These are phyloP conservation scores for Sugiyamaella chiloensis DNA, from an alignment of 805 yeast genomes.

Conservation along the genomic window DNA sequence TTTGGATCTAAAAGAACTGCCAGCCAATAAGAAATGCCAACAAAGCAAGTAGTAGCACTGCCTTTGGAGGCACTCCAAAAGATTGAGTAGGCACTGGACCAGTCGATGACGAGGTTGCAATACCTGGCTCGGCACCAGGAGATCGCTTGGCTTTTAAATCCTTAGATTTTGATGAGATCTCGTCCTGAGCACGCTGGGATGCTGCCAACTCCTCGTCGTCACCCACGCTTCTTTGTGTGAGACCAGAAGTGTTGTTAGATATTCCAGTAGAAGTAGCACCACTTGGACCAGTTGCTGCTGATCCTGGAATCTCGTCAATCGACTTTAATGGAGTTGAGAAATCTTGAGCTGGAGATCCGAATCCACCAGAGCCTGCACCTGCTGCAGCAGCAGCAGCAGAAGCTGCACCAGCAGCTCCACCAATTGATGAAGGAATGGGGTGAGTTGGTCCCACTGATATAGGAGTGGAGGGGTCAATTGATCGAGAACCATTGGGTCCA, in stretches of 20 bases:
- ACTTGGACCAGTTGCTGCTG: slow-evolving; percentile 1
- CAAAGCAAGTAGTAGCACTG: slow-evolving; percentile 54
- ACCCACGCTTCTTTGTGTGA: neutral
- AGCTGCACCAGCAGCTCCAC: slow-evolving; percentile 3
- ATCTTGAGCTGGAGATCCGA: neutral
- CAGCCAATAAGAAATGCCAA: slow-evolving; percentile 57
- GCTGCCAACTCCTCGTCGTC: slow-evolving; percentile 7
- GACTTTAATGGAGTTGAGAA: slow-evolving; percentile 7
- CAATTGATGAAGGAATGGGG: neutral
- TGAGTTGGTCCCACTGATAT: neutral
- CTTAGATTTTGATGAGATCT: slow-evolving; percentile 17
- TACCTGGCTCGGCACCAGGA: slow-evolving; percentile 13
- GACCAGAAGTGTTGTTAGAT: neutral
- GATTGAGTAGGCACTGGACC: slow-evolving; percentile 45
- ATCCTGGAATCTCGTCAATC: neutral
- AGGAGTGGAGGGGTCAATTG: neutral
- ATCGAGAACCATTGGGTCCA: neutral
- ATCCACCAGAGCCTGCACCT: neutral
- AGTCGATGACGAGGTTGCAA: slow-evolving; percentile 27
- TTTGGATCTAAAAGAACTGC: slow-evolving; percentile 51
- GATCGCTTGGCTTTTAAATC: slow-evolving; percentile 14
- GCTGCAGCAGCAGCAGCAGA: slow-evolving; percentile 1
- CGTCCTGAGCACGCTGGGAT: slow-evolving; percentile 17
- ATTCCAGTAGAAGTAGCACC: neutral
- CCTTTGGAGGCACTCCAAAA: slow-evolving; percentile 53